phyloP scores from a whole-genome alignment of 441 rosid species.

The Lepidium campestre region DNA sequence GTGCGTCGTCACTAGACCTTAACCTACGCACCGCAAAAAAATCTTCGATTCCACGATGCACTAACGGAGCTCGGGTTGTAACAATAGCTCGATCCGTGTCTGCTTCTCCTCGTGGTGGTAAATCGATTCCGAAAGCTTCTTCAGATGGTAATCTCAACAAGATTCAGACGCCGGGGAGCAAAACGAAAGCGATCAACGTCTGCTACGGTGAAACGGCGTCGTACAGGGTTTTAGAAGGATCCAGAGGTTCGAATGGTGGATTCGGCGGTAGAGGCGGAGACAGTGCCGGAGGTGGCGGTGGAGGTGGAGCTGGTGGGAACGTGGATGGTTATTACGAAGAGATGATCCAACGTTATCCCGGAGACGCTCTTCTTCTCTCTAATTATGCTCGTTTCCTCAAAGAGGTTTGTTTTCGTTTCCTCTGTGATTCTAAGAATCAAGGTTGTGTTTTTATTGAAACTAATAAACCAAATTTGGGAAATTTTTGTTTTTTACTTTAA shows the following conservation, averaged over 20 bases:
- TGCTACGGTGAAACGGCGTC: constrained; percentile 7
- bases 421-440: neutral
- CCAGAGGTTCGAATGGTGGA: constrained; percentile 25
- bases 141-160: constrained; percentile 38
- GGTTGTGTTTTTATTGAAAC: neutral
- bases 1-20: constrained; percentile 46
- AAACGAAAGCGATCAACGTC: neutral
- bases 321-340: constrained; percentile 54
- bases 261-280: constrained; percentile 22
- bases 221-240: constrained; percentile 1
- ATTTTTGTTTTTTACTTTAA: neutral
- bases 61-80: constrained; percentile 5
- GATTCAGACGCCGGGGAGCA: constrained; percentile 7
- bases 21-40: constrained; percentile 28
- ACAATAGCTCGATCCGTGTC: constrained; percentile 14
- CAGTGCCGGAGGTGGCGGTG: constrained; percentile 21
- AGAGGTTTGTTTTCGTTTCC: constrained; percentile 32
- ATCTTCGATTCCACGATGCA: constrained; percentile 13
- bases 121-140: constrained; percentile 31
- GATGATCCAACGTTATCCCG: constrained; percentile 53
- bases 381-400: constrained; percentile 75
- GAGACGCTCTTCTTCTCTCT: constrained; percentile 51
- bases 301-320: constrained; percentile 32
- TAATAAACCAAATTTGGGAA: neutral
- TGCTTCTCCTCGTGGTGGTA: constrained; percentile 1